These are phyloP conservation scores for Reticulascus tulasneorum DNA, from an alignment of 2,329 filamentous ascomycete genomes.

Conservation along the genomic window DNA sequence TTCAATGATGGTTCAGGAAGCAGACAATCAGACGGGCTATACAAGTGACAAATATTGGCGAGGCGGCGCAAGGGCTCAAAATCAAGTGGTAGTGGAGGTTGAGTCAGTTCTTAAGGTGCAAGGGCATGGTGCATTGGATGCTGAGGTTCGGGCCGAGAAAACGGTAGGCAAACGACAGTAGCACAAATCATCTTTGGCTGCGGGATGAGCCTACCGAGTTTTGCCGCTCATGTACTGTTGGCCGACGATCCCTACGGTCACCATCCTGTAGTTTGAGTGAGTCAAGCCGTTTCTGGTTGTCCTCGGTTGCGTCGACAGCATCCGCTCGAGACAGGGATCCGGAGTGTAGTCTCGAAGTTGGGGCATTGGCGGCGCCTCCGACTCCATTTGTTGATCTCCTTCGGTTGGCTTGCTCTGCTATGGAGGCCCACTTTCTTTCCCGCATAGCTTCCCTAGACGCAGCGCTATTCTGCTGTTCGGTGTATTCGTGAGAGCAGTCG, in stretches of 20 bases:
- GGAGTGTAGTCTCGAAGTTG: conserved; percentile 32
- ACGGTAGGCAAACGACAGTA: conserved; percentile 3
- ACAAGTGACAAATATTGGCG: not conserved
- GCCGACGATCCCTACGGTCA: conserved; percentile 54
- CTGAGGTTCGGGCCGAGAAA: too few relatives aligned
- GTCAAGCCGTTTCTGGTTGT: conserved; percentile 83
- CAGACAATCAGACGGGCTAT: not conserved
- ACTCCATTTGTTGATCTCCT: conserved; percentile 50
- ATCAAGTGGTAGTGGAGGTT: not conserved
- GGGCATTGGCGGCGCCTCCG: conserved; percentile 27
- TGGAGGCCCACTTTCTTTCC: conserved; percentile 83
- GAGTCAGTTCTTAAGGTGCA: conserved; percentile 1
- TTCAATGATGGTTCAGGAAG: not conserved
- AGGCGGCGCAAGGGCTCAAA: not conserved
- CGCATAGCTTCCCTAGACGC: conserved; percentile 77
- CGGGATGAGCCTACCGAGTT: conserved; percentile 52
- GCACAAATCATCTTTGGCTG: conserved; percentile 41
- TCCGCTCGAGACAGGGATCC: conserved; percentile 53
- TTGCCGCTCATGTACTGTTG: conserved; percentile 55
- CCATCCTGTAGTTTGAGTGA: conserved; percentile 87
- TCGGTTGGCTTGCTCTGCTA: conserved; percentile 75
- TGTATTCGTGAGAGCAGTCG: conserved; percentile 97
- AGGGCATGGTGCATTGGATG: too few relatives aligned
- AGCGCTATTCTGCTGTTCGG: conserved; percentile 89
- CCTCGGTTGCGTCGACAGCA: conserved; percentile 77